phyloP scores from a whole-genome alignment of 257 asterid species.

The Solanum tarapatanum region DNA sequence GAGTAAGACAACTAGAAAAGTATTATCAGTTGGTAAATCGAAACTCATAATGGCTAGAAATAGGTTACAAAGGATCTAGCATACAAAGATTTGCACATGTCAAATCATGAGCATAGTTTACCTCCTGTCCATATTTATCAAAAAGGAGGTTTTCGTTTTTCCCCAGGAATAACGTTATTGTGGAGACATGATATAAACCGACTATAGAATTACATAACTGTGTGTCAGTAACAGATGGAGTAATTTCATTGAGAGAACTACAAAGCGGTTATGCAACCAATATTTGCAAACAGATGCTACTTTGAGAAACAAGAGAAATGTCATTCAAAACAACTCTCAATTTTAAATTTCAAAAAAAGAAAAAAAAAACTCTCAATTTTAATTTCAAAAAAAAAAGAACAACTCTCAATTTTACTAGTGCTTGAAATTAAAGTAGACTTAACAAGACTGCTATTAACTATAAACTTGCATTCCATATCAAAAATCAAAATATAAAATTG shows the following conservation, averaged over 20 bases:
- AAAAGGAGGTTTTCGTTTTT: neutral
- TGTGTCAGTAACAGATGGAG: neutral
- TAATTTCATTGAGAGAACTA: neutral
- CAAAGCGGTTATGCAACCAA: neutral
- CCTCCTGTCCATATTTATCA: neutral
- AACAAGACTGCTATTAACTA: neutral
- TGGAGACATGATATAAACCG: neutral
- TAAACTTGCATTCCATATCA: neutral
- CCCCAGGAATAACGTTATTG: neutral
- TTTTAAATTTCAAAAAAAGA: neutral
- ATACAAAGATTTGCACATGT: neutral
- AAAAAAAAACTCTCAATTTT: neutral
- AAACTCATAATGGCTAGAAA: neutral
- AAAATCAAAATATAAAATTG: neutral
- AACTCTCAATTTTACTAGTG: neutral
- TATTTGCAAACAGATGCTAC: neutral
- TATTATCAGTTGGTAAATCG: neutral
- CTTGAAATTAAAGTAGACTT: neutral
- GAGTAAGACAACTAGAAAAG: neutral
- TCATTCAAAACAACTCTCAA: neutral
- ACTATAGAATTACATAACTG: neutral
- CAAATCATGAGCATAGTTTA: neutral
- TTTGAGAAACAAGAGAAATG: neutral
- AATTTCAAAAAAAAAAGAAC: neutral
- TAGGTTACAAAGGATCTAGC: neutral